Base-by-base conservation (phyloP, 176 grass and related monocot genomes). In the Leersia perrieri region DNA sequence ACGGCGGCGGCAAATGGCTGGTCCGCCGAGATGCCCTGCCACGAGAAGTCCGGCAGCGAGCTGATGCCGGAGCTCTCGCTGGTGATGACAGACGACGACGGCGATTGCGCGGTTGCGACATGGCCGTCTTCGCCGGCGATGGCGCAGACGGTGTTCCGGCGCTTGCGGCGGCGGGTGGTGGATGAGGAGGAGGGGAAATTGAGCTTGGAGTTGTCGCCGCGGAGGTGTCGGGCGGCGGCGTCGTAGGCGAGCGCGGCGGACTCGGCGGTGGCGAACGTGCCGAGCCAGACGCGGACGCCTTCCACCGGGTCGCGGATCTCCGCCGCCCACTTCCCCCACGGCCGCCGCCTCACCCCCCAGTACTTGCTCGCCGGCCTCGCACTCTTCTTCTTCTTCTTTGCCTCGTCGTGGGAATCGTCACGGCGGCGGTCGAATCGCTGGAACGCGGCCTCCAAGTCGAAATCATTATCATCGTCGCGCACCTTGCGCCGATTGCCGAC, bases 301-400 rank as follows among this genome's bases (percentile, higher is more conserved):
- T 86, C 79, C 75, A 78, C 35, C 22, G 89, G 91, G 81, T 94
- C 89, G 33, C 89, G 88, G 26, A 97, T 89, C 86, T 97, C 94
- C 12, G 91, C 94, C 42, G 87, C 91, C 94, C 94, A 94, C 60
- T 94, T 97, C 2, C 94, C 94, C 82, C 84, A 91, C 16, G 91
- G 89, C 25, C 94, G 75, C 27, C 78, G 91, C 11, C 94, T 86
- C 5, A 93, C 78, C 28, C 91, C 91, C 9, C 60, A 40, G 75
- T 75, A 91, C 79, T 33, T 12, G 14, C 63, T 47, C 5, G 30
- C 45, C 45, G 3, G 20, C 20, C 47, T 5, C 20, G 22, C 47
- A 5, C 82, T 31, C 66, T 5, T 60, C 82, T 33, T 47, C 76
- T 0, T 76, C 75, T 16, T 85, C 78, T 28, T 76, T n/a, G 35